Evolutionary conservation across 2,329 filamentous ascomycete species (phyloP).

Genomic region (Stagonosporopsis cucurbitacearum): DNA sequence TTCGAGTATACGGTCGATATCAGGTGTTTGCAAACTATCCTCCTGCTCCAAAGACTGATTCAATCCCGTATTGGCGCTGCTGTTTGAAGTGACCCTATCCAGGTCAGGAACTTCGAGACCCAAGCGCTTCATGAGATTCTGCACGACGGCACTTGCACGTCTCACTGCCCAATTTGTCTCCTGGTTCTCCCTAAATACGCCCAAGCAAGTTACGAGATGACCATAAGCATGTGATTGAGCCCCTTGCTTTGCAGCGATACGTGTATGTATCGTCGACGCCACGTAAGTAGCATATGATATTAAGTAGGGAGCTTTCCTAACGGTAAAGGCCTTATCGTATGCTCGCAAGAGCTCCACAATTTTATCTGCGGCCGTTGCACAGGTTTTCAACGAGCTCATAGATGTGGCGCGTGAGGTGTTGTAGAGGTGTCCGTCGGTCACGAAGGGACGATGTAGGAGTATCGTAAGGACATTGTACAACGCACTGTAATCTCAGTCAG

Average conservation of each 20-base stretch:
- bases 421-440: constrained; percentile 58
- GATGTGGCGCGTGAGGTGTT: constrained; percentile 50
- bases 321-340: constrained; percentile 56
- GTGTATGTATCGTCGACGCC: constrained; percentile 60
- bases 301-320: constrained; percentile 58
- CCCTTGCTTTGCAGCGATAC: constrained; percentile 54
- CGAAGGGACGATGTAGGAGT: constrained; percentile 61
- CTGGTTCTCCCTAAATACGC: constrained; percentile 57
- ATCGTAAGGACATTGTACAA: constrained; percentile 61
- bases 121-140: constrained; percentile 55
- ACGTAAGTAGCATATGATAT: constrained; percentile 64
- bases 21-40: constrained; percentile 39
- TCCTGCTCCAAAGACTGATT: constrained; percentile 21
- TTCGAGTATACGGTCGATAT: constrained; percentile 53
- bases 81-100: constrained; percentile 12
- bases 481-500: constrained; percentile 31
- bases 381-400: constrained; percentile 53
- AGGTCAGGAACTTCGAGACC: constrained; percentile 16
- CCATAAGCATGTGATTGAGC: constrained; percentile 47
- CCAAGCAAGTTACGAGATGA: constrained; percentile 53
- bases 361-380: constrained; percentile 54
- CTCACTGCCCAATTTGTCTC: constrained; percentile 59
- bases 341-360: constrained; percentile 55
- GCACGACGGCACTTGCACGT: constrained; percentile 54
- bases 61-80: neutral